phyloP scores from a whole-genome alignment of 176 grass and related monocot species.

The Musa beccarii region DNA sequence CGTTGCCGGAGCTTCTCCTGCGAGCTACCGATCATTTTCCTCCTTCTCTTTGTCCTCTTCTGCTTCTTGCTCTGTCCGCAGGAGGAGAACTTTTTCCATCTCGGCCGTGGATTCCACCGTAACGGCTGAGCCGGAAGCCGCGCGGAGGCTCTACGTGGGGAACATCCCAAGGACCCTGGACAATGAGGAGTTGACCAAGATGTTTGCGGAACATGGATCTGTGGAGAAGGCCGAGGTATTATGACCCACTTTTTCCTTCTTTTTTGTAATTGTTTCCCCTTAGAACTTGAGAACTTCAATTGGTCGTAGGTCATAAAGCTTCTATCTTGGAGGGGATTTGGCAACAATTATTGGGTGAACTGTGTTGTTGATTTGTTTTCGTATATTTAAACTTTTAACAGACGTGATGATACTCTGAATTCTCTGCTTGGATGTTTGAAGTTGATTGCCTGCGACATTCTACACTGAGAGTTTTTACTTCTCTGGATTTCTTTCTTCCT shows the following conservation, averaged over 20 bases:
- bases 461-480: no score
- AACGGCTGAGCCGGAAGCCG: conserved; percentile 32
- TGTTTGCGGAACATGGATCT: conserved; percentile 68
- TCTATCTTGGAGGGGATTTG: not conserved
- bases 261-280: not conserved
- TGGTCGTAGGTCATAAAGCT: not conserved
- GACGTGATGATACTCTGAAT: no score
- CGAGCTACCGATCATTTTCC: not conserved
- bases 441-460: no score
- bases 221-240: conserved; percentile 77
- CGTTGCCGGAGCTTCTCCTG: not conserved
- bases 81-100: not conserved
- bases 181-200: conserved; percentile 55
- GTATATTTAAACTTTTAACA: not conserved
- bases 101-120: conserved; percentile 20
- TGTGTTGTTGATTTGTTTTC: not conserved
- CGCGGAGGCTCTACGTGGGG: conserved; percentile 80
- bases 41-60: not conserved
- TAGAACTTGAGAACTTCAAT: not conserved
- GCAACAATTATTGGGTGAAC: not conserved
- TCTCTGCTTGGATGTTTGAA: no score
- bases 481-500: no score
- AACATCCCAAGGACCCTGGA: conserved; percentile 79
- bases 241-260: not conserved
- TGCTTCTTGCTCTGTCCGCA: not conserved